A percentile compares a stretch with the other conserved stretches of the same genome.
Evolutionary conservation across 2,329 filamentous ascomycete genomes (phyloP).

Genomic region (Trichoderma sp.): DNA sequence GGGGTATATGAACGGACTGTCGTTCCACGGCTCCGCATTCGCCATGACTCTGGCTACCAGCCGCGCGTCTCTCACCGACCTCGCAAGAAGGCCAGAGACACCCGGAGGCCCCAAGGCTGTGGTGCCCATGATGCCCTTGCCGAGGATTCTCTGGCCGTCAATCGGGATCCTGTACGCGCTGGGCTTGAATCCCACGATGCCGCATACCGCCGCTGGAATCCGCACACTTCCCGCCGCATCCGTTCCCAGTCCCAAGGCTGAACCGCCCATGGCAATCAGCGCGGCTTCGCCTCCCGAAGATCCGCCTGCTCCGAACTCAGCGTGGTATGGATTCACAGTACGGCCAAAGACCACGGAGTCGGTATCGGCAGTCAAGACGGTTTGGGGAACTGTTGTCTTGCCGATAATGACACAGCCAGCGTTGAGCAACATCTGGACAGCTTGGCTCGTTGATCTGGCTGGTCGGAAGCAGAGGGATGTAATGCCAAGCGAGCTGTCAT

Average conservation of each 20-base stretch:
- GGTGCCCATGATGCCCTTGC: conserved; percentile 1
- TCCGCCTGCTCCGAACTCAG: background rate
- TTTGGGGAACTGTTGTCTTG: conserved; percentile 12
- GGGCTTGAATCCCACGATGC: background rate
- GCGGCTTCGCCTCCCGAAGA: conserved; percentile 51
- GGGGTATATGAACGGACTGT: conserved; percentile 3
- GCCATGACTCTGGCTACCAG: background rate
- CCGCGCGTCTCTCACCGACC: background rate
- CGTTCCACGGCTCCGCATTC: background rate
- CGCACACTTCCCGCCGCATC: conserved; percentile 49
- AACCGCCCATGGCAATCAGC: conserved; percentile 46
- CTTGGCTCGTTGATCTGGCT: background rate
- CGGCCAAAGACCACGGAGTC: conserved; percentile 35
- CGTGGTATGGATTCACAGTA: background rate
- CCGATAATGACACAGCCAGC: background rate
- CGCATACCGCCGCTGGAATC: background rate
- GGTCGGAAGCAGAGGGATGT: background rate
- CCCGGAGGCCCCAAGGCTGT: background rate
- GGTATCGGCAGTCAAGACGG: conserved; percentile 5
- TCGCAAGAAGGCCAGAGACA: background rate
- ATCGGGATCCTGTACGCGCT: background rate
- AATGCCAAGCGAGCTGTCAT: background rate
- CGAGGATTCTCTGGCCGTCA: conserved; percentile 6
- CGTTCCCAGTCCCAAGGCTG: conserved; percentile 55
- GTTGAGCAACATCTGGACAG: background rate